A percentile compares a stretch with the other conserved stretches of the same genome.
Evolutionary conservation across 116 monocot species (phyloP).

Genomic region (Papilionanthe hybrid): DNA sequence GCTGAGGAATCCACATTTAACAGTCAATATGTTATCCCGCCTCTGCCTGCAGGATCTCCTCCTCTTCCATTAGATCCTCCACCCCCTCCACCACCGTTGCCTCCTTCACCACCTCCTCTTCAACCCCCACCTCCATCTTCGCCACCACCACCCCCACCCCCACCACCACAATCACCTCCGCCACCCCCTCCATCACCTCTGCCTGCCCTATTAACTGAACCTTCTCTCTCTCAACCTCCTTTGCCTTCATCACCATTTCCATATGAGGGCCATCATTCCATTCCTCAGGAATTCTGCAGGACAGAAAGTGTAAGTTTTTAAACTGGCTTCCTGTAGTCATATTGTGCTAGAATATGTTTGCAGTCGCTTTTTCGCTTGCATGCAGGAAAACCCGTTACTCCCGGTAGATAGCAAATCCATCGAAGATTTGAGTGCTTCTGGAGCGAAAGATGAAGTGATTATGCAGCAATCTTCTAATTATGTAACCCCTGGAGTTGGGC

Average conservation of each 20-base stretch:
- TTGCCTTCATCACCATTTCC: constrained; percentile 15
- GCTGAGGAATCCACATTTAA: constrained; percentile 8
- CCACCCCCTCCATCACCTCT: constrained; percentile 24
- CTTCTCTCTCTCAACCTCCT: constrained; percentile 12
- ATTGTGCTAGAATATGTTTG: constrained; percentile 5
- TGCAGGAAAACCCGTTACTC: constrained; percentile 28
- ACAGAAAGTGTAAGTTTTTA: constrained; percentile 43
- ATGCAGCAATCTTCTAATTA: constrained; percentile 36
- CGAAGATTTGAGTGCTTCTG: constrained; percentile 24
- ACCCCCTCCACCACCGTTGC: constrained; percentile 20
- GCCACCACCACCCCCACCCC: constrained; percentile 17
- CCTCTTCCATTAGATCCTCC: constrained; percentile 27
- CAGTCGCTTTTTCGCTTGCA: constrained; percentile 6
- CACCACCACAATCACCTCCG: constrained; percentile 21
- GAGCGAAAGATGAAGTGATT: constrained; percentile 17
- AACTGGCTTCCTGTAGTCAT: constrained; percentile 1
- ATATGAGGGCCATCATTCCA: constrained; percentile 8
- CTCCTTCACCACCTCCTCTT: constrained; percentile 20
- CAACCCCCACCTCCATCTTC: constrained; percentile 24
- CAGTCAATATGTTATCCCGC: constrained; percentile 21
- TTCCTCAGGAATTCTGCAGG: constrained; percentile 20
- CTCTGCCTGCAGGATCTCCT: constrained; percentile 28
- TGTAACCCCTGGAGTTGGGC: constrained; percentile 23
- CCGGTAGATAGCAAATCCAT: constrained; percentile 29
- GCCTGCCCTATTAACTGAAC: constrained; percentile 11